Conservation (phyloP, 129 eudicot species). For the Lonicera japonica region DNA sequence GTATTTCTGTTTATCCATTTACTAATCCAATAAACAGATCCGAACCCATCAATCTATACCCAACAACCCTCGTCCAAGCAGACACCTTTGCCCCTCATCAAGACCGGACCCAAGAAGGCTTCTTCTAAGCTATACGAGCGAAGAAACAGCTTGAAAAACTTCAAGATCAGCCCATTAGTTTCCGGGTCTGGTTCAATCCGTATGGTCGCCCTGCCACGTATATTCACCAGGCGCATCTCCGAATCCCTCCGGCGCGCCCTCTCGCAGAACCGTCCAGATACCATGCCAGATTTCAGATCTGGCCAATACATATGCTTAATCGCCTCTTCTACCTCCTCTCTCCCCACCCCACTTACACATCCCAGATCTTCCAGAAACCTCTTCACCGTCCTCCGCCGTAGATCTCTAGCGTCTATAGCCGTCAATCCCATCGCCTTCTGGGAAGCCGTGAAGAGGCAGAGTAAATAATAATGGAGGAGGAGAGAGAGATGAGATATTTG, state of each 20-base stretch:
- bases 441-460: conserved; percentile 81
- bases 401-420: conserved; percentile 39
- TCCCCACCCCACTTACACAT: conserved; percentile 32
- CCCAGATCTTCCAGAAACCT: conserved; percentile 67
- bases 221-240: no score
- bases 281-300: conserved; percentile 69
- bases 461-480: no score
- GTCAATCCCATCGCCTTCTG: conserved; percentile 51
- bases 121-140: conserved; percentile 79
- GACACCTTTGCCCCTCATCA: conserved; percentile 76
- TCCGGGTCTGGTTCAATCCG: conserved; percentile 58
- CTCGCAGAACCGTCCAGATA: no score
- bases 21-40: conserved; percentile 75
- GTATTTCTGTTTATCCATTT: no score
- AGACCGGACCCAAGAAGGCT: conserved; percentile 38
- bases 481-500: no score
- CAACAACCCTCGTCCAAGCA: conserved; percentile 97
- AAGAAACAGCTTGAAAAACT: conserved; percentile 54
- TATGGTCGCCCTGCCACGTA: conserved; percentile 43
- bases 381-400: conserved; percentile 56
- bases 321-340: conserved; percentile 33
- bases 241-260: no score
- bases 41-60: conserved; percentile 84
- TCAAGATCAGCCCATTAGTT: conserved; percentile 58
- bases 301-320: conserved; percentile 71